Evolutionary conservation across 257 asterid genomes (phyloP).

Genomic region (Scutellaria galericulata): DNA sequence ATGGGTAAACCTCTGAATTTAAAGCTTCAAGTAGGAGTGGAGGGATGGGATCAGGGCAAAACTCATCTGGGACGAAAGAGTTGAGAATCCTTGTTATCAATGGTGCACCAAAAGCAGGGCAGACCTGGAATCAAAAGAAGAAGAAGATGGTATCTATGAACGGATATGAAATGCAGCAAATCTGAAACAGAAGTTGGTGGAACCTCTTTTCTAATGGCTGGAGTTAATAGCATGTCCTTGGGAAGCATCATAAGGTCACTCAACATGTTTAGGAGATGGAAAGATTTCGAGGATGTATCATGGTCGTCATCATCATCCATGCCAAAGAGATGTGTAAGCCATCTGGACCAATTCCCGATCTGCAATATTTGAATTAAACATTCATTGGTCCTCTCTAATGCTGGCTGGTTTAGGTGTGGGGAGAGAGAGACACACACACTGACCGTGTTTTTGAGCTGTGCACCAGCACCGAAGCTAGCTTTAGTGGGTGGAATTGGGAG

Average conservation of each 20-base stretch:
- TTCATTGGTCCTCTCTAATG: not conserved
- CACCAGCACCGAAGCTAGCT: constrained; percentile 86
- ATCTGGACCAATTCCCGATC: constrained; percentile 87
- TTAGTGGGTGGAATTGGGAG: constrained; percentile 75
- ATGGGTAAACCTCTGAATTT: constrained; percentile 56
- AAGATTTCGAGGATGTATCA: constrained; percentile 54
- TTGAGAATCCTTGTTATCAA: constrained; percentile 70
- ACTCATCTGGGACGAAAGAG: constrained; percentile 74
- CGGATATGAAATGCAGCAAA: not conserved
- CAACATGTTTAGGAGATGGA: constrained; percentile 71
- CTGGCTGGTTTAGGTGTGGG: not conserved
- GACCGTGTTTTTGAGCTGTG: constrained; percentile 74
- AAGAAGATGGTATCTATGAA: constrained; percentile 1
- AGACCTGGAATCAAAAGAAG: constrained; percentile 50
- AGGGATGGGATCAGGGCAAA: constrained; percentile 77
- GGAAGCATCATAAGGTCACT: constrained; percentile 94
- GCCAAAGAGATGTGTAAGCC: constrained; percentile 74
- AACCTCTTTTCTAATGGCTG: constrained; percentile 71
- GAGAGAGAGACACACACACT: constrained; percentile 38
- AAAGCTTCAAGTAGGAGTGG: constrained; percentile 62
- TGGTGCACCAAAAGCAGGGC: constrained; percentile 69
- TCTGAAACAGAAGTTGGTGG: constrained; percentile 9
- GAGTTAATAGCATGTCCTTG: constrained; percentile 72
- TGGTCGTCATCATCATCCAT: constrained; percentile 51
- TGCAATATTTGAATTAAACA: constrained; percentile 37